Percentiles rank a stretch among this genome's conserved stretches.
Evolutionary conservation across 2,329 filamentous ascomycete genomes (phyloP).

Genomic region (Elsinoe necatrix): DNA sequence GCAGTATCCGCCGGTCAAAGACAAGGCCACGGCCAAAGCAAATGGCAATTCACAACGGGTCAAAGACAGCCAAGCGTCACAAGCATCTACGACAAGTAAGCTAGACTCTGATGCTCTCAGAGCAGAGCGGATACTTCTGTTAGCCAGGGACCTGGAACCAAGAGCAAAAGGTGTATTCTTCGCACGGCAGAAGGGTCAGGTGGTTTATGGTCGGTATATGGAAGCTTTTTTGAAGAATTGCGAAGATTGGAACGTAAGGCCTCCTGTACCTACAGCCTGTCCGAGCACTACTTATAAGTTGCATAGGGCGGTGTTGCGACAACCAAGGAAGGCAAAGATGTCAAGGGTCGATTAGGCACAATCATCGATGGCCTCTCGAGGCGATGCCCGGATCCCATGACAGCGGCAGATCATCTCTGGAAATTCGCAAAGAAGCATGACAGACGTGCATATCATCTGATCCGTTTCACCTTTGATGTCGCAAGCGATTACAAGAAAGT

Average conservation of each 20-base stretch:
- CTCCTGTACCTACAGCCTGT: too few species aligned
- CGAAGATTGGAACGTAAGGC: conserved; percentile 62
- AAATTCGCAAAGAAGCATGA: conserved; percentile 90
- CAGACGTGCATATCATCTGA: conserved; percentile 78
- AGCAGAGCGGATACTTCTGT: conserved; percentile 71
- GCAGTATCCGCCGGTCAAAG: conserved; percentile 67
- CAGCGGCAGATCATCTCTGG: conserved; percentile 68
- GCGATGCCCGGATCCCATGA: conserved; percentile 65
- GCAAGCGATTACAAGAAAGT: conserved; percentile 91
- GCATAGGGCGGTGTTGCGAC: conserved; percentile 62
- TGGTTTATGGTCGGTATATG: conserved; percentile 63
- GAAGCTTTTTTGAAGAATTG: conserved; percentile 73
- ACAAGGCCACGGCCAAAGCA: conserved; percentile 29
- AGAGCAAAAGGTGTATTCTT: conserved; percentile 83
- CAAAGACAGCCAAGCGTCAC: conserved; percentile 47
- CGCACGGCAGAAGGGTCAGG: conserved; percentile 70
- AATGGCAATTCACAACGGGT: conserved; percentile 53
- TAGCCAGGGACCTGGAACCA: conserved; percentile 68
- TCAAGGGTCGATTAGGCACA: conserved; percentile 61
- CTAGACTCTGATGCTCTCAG: conserved; percentile 68
- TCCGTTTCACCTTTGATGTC: conserved; percentile 74
- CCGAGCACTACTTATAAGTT: not conserved
- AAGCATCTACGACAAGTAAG: conserved; percentile 31
- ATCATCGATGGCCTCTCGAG: conserved; percentile 65
- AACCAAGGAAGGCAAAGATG: conserved; percentile 52